phyloP scores from a whole-genome alignment of 805 yeast genomes.

The Candida ascalaphidarum region DNA sequence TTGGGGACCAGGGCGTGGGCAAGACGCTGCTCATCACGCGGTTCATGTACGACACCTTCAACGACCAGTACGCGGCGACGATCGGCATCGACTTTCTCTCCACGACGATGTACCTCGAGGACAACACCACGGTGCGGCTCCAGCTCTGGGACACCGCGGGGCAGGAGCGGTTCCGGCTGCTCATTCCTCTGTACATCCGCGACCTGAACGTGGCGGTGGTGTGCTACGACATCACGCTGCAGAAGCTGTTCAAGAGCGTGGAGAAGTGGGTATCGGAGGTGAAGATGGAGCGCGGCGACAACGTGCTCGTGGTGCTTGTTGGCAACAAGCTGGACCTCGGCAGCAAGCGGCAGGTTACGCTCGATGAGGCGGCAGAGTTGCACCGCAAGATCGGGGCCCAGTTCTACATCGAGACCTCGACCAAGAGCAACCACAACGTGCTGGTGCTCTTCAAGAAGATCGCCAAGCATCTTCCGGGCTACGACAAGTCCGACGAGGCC shows the following conservation, averaged over 20 bases:
- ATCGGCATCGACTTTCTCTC: constrained; percentile 94
- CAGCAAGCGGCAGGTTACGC: constrained; percentile 73
- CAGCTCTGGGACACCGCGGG: constrained; percentile 99
- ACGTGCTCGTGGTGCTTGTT: constrained; percentile 82
- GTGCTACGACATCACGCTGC: constrained; percentile 87
- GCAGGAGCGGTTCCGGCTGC: constrained; percentile 89
- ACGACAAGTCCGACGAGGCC: constrained; percentile 18
- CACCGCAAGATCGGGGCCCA: constrained; percentile 67
- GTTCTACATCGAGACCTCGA: constrained; percentile 85
- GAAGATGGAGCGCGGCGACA: constrained; percentile 82
- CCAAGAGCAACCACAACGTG: constrained; percentile 92
- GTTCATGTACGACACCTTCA: constrained; percentile 96
- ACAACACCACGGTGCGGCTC: constrained; percentile 79
- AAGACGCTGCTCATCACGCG: constrained; percentile 94
- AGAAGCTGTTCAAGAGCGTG: constrained; percentile 75
- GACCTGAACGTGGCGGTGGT: constrained; percentile 97
- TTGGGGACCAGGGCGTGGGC: constrained; percentile 97
- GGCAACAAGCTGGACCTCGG: constrained; percentile 85
- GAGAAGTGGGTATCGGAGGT: constrained; percentile 94
- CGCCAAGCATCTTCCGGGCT: constrained; percentile 86
- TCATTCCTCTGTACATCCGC: constrained; percentile 91
- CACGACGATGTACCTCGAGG: constrained; percentile 74
- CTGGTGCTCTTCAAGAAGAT: constrained; percentile 82
- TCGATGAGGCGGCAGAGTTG: constrained; percentile 77
- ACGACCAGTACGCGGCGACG: constrained; percentile 93